Evolutionary conservation across 2,329 filamentous ascomycete genomes (phyloP), one percentile per base, ranked within the genome.

Genomic region (Beauveria asiatica): DNA sequence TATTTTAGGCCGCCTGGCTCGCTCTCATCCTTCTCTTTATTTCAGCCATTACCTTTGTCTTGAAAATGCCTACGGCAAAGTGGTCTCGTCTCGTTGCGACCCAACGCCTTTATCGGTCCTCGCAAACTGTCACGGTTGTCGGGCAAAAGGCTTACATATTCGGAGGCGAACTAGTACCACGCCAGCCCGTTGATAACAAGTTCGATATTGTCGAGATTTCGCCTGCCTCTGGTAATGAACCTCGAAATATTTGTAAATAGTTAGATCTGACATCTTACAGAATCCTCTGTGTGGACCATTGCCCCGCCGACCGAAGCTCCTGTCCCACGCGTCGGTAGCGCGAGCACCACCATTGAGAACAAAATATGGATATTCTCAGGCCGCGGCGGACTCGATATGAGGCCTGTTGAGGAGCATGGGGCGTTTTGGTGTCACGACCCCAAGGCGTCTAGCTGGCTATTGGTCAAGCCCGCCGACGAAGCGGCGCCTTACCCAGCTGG

Each of bases 321-420:
- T 1, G 72, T 73, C 0, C 77, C 84, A 0, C 78, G 85, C 0
- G 83, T 88, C 1, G 84, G 85, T 21, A 74, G 78, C 6, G 75
- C 83, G 0, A 76, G 77, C 5, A 71, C 79, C 0, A 69, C 72
- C 0, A 61, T 85, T 7, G 65, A 77, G 57, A 70, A 72, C 3
- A 76, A 73, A 1, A 72, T 87, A 23, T 87, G 83, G 65, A 55
- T 87, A 41, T 88, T 87, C 70, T 85, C 83, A 5, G 85, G 85
- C 7, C 80, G 84, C 2, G 83, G 84, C 2, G 84, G 84, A 7
- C 65, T 75, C 6, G 80, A 76, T 1, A 86, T 87, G 84, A 72
- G 76, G 0, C 80, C 84, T 0, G 70, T 88, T 16, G 80, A 85
- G 41, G 85, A 88, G 63, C 59, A 74, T 0, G 85, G 85, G 10